Conservation (phyloP, 345 rosid species). For the Heritiera littoralis region DNA sequence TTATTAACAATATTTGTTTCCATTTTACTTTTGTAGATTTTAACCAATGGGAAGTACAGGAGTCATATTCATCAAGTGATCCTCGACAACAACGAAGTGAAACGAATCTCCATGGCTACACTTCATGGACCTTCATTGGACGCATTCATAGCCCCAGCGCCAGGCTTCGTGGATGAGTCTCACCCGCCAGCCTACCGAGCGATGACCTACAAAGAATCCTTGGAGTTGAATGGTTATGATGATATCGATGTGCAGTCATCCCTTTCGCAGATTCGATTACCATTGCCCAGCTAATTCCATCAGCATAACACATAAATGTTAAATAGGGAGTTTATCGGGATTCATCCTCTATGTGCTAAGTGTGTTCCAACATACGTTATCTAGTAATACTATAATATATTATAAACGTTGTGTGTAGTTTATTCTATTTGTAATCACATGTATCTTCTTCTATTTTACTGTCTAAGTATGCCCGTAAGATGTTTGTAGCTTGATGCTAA, state of each 20-base stretch:
- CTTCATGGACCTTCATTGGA: constrained; percentile 33
- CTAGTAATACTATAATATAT: too few species aligned
- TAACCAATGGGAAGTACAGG: constrained; percentile 34
- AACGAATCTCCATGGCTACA: constrained; percentile 29
- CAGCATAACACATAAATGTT: neutral
- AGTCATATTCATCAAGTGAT: constrained; percentile 33
- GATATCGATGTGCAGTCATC: constrained; percentile 27
- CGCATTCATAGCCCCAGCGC: constrained; percentile 21
- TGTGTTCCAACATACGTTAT: neutral
- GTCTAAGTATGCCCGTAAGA: too few species aligned
- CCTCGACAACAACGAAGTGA: constrained; percentile 22
- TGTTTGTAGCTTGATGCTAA: too few species aligned
- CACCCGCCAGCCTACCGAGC: constrained; percentile 20
- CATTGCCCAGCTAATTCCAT: neutral
- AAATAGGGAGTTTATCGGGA: neutral
- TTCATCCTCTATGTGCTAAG: neutral
- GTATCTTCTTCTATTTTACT: too few species aligned
- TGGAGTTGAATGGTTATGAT: constrained; percentile 22
- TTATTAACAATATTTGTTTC: too few species aligned
- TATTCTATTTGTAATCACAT: too few species aligned
- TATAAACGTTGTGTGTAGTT: too few species aligned
- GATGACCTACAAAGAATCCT: constrained; percentile 26
- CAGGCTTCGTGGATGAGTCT: constrained; percentile 17
- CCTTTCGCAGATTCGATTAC: neutral
- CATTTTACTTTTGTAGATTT: constrained; percentile 6